Percentiles rank a stretch among this genome's conserved stretches.
These are phyloP conservation scores for Sclerospora graminicola DNA, from an alignment of 352 stramenopile genomes.

Conservation along the genomic window DNA sequence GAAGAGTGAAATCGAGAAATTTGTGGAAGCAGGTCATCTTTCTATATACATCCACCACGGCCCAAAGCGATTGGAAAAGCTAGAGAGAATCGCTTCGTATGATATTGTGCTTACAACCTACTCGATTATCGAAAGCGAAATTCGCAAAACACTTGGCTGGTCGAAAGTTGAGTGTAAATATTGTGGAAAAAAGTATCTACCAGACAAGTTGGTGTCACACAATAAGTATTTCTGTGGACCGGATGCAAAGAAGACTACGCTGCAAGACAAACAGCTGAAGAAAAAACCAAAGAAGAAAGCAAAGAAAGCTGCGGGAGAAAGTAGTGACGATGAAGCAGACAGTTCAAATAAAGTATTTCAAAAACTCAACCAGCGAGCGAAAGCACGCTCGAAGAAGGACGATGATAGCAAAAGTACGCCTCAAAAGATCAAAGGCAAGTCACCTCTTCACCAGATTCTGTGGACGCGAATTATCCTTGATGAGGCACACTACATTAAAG, in stretches of 20 bases:
- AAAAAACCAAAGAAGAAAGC: constrained; percentile 41
- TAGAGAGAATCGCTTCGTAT: constrained; percentile 86
- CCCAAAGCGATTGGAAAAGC: constrained; percentile 57
- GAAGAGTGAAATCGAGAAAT: constrained; percentile 87
- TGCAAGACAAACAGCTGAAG: constrained; percentile 82
- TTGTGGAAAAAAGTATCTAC: constrained; percentile 87
- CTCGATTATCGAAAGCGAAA: constrained; percentile 90
- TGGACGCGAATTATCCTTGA: constrained; percentile 98
- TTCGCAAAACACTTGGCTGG: constrained; percentile 61
- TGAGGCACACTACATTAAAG: constrained; percentile 94
- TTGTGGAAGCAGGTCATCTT: constrained; percentile 87
- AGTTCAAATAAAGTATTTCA: constrained; percentile 39
- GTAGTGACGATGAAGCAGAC: constrained; percentile 34
- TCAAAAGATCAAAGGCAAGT: constrained; percentile 36
- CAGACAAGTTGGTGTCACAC: constrained; percentile 90
- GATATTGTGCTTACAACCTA: constrained; percentile 99
- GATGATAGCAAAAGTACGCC: constrained; percentile 14
- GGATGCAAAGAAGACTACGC: constrained; percentile 87
- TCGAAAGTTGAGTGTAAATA: constrained; percentile 90
- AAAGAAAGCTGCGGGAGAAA: constrained; percentile 51
- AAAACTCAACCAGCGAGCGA: constrained; percentile 25
- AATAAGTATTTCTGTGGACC: constrained; percentile 99
- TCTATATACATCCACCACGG: constrained; percentile 96
- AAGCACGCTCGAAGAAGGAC: constrained; percentile 22
- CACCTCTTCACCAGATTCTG: constrained; percentile 88